Evolutionary conservation across 257 asterid species (phyloP).

Genomic region (Galeopsis tetrahit): DNA sequence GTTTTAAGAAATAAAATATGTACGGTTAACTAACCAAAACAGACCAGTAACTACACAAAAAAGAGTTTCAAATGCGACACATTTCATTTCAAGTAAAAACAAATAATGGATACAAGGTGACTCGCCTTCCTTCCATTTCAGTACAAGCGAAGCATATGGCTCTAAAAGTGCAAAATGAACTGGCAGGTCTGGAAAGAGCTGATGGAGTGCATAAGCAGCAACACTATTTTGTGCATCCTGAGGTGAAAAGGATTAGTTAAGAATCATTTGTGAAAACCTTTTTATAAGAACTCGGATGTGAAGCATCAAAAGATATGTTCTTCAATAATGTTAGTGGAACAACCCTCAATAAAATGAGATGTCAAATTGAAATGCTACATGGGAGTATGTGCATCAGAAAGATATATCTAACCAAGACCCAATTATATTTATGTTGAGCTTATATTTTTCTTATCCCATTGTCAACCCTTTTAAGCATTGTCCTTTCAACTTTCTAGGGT

Average conservation of each 20-base stretch:
- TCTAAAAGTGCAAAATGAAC: conserved; percentile 79
- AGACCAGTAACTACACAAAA: conserved; percentile 12
- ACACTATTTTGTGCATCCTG: conserved; percentile 95
- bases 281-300: background rate
- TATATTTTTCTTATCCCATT: too few species aligned
- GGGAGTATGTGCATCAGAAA: background rate
- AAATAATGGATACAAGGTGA: conserved; percentile 25
- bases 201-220: conserved; percentile 89
- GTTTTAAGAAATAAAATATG: conserved; percentile 27
- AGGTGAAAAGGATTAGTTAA: conserved; percentile 29
- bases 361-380: background rate
- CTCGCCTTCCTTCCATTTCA: conserved; percentile 86
- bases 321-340: conserved; percentile 16
- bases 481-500: too few species aligned
- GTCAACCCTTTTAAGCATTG: too few species aligned
- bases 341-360: background rate
- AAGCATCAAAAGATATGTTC: background rate
- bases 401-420: background rate
- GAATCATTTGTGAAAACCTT: conserved; percentile 21
- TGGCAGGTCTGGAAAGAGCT: conserved; percentile 86
- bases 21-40: conserved; percentile 22
- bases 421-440: too few species aligned
- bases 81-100: conserved; percentile 33
- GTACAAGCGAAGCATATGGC: conserved; percentile 80
- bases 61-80: conserved; percentile 25